A percentile compares a stretch with the other conserved stretches of the same genome.
Conservation (phyloP, 2,329 filamentous ascomycete genomes). For the Alternaria brassicae region DNA sequence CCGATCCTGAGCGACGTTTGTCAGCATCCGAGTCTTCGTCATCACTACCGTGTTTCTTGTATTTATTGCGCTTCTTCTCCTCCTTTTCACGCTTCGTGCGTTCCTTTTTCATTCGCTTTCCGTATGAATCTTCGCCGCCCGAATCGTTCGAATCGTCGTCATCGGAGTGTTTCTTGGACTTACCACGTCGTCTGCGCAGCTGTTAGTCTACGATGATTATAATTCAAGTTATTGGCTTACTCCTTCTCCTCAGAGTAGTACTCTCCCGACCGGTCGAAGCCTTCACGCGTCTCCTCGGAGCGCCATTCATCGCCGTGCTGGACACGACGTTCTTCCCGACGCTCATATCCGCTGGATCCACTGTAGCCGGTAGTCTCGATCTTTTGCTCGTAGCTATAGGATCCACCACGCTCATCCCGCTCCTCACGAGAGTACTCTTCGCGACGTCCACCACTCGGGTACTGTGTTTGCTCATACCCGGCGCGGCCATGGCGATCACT, state of each 20-base stretch:
- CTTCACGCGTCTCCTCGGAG: conserved; percentile 47
- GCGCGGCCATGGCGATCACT: conserved; percentile 66
- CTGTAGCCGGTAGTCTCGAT: conserved; percentile 60
- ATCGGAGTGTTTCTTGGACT: conserved; percentile 53
- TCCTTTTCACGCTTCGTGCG: conserved; percentile 33
- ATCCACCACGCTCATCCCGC: conserved; percentile 56
- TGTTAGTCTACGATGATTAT: conserved; percentile 17
- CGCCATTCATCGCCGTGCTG: conserved; percentile 54
- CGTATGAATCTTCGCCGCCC: conserved; percentile 40
- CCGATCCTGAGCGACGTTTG: conserved; percentile 30
- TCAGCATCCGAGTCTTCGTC: conserved; percentile 26
- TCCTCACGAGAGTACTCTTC: conserved; percentile 69
- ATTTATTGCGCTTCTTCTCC: conserved; percentile 25
- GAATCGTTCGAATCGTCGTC: conserved; percentile 40
- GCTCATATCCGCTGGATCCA: conserved; percentile 63
- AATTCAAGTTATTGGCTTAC: conserved; percentile 28
- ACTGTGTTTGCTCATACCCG: conserved; percentile 65
- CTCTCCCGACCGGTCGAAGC: conserved; percentile 47
- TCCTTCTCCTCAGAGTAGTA: conserved; percentile 53
- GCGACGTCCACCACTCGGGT: conserved; percentile 63
- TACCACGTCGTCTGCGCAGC: conserved; percentile 40
- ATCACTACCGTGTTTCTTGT: conserved; percentile 22
- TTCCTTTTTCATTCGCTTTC: conserved; percentile 29
- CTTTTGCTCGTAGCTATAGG: conserved; percentile 66
- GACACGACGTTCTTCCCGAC: conserved; percentile 63